A percentile compares a stretch with the other conserved stretches of the same genome.
Evolutionary conservation across 257 asterid genomes (phyloP).

Genomic region (Mentha longifolia): DNA sequence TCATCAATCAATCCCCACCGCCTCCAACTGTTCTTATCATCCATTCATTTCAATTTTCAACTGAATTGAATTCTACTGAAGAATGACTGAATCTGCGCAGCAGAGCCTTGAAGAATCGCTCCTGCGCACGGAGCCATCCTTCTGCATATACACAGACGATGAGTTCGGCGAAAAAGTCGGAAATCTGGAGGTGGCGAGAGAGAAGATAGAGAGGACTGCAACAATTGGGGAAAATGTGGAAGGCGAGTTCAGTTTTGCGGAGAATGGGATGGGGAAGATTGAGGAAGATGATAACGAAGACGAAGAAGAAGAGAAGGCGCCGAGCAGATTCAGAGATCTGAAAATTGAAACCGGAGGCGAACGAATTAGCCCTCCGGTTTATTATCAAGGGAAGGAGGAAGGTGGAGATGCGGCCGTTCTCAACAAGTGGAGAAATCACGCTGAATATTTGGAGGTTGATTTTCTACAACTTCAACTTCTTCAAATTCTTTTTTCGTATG

Average conservation of each 20-base stretch:
- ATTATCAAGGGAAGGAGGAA: background rate
- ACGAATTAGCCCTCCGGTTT: constrained; percentile 1
- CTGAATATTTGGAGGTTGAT: constrained; percentile 72
- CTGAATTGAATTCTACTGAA: background rate
- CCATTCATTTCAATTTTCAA: background rate
- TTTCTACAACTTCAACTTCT: background rate
- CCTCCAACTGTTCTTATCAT: background rate
- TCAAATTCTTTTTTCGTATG: too few relatives aligned
- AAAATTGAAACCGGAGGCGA: constrained; percentile 35
- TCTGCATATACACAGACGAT: constrained; percentile 59
- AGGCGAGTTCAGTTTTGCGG: constrained; percentile 59
- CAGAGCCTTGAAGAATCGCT: constrained; percentile 28
- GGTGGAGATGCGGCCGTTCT: constrained; percentile 25
- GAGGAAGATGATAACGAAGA: constrained; percentile 46
- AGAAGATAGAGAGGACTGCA: constrained; percentile 41
- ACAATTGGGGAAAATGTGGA: constrained; percentile 36
- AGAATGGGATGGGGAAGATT: constrained; percentile 45
- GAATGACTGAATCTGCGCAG: constrained; percentile 26
- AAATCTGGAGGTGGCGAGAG: constrained; percentile 31
- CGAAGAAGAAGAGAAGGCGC: constrained; percentile 29
- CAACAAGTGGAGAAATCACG: constrained; percentile 55
- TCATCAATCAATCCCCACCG: background rate
- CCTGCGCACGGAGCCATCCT: constrained; percentile 71
- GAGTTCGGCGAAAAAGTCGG: constrained; percentile 30
- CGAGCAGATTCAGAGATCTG: constrained; percentile 38